Evolutionary conservation across 306 rosid genomes (phyloP).

Genomic region (Calophaca sinica): DNA sequence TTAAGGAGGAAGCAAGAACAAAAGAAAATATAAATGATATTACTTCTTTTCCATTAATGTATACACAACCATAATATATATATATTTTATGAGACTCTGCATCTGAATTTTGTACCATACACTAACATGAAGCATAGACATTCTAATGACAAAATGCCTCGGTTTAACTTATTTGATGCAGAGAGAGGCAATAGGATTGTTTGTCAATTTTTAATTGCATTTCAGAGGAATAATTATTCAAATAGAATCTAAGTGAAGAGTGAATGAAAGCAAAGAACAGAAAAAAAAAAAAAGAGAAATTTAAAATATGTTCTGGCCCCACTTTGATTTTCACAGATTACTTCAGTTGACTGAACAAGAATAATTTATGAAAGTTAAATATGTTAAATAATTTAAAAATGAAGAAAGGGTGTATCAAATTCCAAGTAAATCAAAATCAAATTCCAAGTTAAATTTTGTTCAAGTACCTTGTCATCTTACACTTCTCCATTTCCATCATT

Average conservation of each 20-base stretch:
- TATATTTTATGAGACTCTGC: not conserved
- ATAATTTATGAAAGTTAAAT: constrained; percentile 37
- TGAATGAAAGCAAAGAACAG: constrained; percentile 36
- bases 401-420: constrained; percentile 35
- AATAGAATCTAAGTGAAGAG: constrained; percentile 39
- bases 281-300: not conserved
- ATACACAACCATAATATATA: not conserved
- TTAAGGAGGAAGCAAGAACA: constrained; percentile 43
- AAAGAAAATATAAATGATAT: constrained; percentile 29
- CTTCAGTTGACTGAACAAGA: constrained; percentile 47
- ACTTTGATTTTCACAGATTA: constrained; percentile 46
- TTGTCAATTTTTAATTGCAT: constrained; percentile 20
- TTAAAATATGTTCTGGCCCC: constrained; percentile 44
- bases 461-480: not conserved
- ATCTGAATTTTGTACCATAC: not conserved
- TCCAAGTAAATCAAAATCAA: not conserved
- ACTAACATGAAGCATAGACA: constrained; percentile 28
- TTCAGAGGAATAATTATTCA: constrained; percentile 25
- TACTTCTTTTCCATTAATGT: not conserved
- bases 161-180: constrained; percentile 26
- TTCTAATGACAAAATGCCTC: not conserved
- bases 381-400: constrained; percentile 26
- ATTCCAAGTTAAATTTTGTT: not conserved
- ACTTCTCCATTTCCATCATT: constrained; percentile 9
- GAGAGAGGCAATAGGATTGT: constrained; percentile 4